Conservation (phyloP, 345 rosid genomes). For the Passiflora organensis region DNA sequence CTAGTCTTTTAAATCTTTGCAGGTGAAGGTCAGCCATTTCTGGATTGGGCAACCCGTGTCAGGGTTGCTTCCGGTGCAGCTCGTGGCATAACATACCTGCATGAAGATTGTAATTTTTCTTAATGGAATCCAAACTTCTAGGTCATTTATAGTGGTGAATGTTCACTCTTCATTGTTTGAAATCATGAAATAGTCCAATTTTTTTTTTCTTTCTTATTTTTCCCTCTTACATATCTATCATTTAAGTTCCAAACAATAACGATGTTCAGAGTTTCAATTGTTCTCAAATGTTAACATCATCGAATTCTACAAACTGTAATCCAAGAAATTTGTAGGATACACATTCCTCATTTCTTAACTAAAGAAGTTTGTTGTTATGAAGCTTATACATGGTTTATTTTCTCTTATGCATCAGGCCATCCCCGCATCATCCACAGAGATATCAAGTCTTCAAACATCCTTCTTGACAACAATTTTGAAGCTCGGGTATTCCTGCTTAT, state of each 20-base stretch:
- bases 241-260: too few species aligned
- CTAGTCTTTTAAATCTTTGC: constrained; percentile 18
- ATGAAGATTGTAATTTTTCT: constrained; percentile 85
- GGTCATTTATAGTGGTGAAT: not conserved
- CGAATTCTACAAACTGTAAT: too few species aligned
- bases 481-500: constrained; percentile 60
- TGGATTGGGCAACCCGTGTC: constrained; percentile 84
- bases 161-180: not conserved
- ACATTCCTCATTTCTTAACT: too few species aligned
- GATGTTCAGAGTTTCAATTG: too few species aligned
- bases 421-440: constrained; percentile 98
- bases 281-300: too few species aligned
- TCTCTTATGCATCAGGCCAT: constrained; percentile 54
- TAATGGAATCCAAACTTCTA: constrained; percentile 6
- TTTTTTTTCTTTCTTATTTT: not conserved
- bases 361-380: constrained; percentile 9
- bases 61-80: constrained; percentile 97
- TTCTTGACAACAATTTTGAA: constrained; percentile 77
- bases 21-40: constrained; percentile 67
- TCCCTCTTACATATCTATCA: not conserved
- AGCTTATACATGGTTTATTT: not conserved
- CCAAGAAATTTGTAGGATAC: too few species aligned
- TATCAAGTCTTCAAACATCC: constrained; percentile 94
- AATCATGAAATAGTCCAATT: not conserved
- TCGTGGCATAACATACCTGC: constrained; percentile 94